Evolutionary conservation across 495 filamentous ascomycete genomes (phyloP), one percentile per base, ranked within the genome.

Genomic region (Aspergillus heteromorphus): DNA sequence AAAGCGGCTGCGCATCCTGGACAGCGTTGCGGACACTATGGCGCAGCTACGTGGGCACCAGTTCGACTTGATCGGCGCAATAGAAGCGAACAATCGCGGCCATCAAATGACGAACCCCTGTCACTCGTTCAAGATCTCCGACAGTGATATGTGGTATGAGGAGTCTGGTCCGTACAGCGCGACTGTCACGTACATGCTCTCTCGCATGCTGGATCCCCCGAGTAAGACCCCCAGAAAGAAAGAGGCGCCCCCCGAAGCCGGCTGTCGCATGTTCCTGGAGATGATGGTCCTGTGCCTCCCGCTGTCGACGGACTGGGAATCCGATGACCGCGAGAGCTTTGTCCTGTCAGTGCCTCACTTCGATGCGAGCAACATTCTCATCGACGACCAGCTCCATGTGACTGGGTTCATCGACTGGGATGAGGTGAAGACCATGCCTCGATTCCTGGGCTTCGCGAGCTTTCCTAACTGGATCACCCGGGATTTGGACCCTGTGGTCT

Each of bases 11-110:
- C 59, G 58, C 14, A 45, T 57, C 16, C 49, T 70, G 19, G 31
- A 57, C 23, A 49, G 30, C 0, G 45, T 72, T 16, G 67, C 70
- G 1, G 23, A 27, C 4, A 62, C 63, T n/a, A 67, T 73, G 66
- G 53, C 55, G 2, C 62, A 69, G 54, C 61, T 73, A 0, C 36
- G 29, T 18, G 40, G 49, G 7, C 65, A 66, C 20, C 14, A 55
- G 6, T 67, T 62, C 30, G 29, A 43, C 4, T 31, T 42, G 7
- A 55, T 56, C 2, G 67, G 67, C 0, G 6, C 23, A 10, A n/a
- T 56, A n/a, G 18, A 41, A 2, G 70, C 65, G 45, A 41, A 55
- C 9, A 53, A 55, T 40, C 19, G 23, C 2, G 42, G 42, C 18
- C 42, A n/a, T 21, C 34, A 13, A 1, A 10, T 13, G 18, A 45